Evolutionary conservation across 1,284 basidiomycete species (phyloP), one percentile per base, ranked within the genome.

Genomic region (Moesziomyces globuligerus): DNA sequence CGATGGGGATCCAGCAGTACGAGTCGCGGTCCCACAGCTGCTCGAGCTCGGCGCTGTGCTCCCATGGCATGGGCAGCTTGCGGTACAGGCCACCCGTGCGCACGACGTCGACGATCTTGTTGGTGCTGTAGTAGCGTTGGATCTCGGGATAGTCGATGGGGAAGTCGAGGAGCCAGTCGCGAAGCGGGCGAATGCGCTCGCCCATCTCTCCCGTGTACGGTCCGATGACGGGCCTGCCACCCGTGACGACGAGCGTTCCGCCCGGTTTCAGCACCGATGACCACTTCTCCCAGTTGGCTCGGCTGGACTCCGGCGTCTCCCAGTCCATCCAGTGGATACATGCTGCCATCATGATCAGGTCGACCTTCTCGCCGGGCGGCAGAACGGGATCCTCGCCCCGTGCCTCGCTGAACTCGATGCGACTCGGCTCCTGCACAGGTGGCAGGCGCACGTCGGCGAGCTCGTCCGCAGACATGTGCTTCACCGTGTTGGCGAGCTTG

Each of bases 301-400:
- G 32, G 10, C 25, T 48, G n/a, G 46, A 47, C 15, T 61, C 50
- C 15, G 38, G 47, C 15, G 43, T 62, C 39, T 48, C 32, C 68
- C 61, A 66, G 44, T 72, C 68, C 68, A 72, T 57, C 62, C 68
- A 72, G 32, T 72, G 68, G 26, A 67, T 61, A 45, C 68, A 66
- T 0, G 68, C 53, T 9, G 62, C 68, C 57, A 72, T 61, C 47
- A 65, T 67, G 62, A 72, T 67, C 41, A 67, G 26, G 28, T 72
- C 62, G 44, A 67, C 57, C 32, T 66, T 61, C 29, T 66, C 58
- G 4, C 62, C 68, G 7, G 47, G 32, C n/a, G 67, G 62, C 18
- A 72, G 42, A 10, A 57, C 21, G 2, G 68, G 61, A 23, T 54
- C 57, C 51, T 72, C 68, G 9, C 68, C 68, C 9, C 41, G 25